These are phyloP conservation scores for Pterocarpus santalinus DNA, from an alignment of 306 rosid genomes.

Conservation along the genomic window DNA sequence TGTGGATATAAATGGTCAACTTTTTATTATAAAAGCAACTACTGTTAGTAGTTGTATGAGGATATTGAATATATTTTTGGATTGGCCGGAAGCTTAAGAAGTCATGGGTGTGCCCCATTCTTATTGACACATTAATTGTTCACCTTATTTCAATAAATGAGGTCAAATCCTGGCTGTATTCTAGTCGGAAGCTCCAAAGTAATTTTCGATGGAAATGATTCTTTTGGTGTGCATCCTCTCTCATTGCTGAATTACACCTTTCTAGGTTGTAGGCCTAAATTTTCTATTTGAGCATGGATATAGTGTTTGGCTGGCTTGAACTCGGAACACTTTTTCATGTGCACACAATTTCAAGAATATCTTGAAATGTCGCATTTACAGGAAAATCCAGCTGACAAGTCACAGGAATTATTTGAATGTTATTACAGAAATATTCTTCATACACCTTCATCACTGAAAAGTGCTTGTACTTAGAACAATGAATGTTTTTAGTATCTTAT, in stretches of 20 bases:
- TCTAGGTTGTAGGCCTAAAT: neutral
- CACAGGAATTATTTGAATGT: no score
- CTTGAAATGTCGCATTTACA: neutral
- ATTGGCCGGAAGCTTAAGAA: neutral
- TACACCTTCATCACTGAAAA: no score
- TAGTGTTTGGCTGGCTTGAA: neutral
- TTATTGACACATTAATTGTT: neutral
- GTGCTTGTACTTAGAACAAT: no score
- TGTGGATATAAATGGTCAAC: conserved; percentile 27
- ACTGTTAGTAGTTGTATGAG: conserved; percentile 2
- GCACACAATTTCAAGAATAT: neutral
- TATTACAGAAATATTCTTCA: no score
- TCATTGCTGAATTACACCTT: neutral
- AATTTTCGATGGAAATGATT: neutral
- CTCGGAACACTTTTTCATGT: neutral
- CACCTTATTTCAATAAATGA: conserved; percentile 12
- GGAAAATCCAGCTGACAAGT: no score
- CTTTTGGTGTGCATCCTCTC: neutral
- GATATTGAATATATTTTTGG: conserved; percentile 13
- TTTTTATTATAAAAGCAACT: conserved; percentile 25
- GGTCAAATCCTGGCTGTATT: neutral
- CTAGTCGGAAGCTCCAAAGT: no score
- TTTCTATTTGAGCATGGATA: neutral
- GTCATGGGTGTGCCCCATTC: neutral
- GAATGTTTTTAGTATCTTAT: no score